phyloP scores from a whole-genome alignment of 495 filamentous ascomycete genomes.

The Polyplosphaeria fusca region DNA sequence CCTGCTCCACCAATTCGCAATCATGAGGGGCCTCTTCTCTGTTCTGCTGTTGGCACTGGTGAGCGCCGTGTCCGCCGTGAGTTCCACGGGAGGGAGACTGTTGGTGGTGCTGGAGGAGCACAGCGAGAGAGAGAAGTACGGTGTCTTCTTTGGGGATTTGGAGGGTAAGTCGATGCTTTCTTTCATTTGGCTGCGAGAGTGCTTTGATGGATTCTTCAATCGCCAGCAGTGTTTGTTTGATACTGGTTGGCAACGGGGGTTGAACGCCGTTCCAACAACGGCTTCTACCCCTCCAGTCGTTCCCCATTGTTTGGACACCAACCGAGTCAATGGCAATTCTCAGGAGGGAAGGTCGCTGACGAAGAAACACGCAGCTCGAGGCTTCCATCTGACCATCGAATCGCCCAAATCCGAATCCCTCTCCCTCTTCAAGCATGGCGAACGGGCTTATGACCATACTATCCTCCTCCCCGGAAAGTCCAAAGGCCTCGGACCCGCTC shows the following conservation, averaged over 20 bases:
- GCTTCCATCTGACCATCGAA: constrained; percentile 74
- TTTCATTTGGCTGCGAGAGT: no score
- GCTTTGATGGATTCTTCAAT: no score
- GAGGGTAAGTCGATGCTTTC: constrained; percentile 57
- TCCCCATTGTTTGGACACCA: no score
- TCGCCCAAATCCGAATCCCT: constrained; percentile 82
- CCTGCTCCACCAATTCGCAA: constrained; percentile 24
- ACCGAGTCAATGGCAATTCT: no score
- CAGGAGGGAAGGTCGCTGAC: no score
- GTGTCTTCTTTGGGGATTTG: constrained; percentile 76
- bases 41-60: constrained; percentile 63
- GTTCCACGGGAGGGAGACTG: constrained; percentile 75
- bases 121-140: constrained; percentile 73
- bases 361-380: constrained; percentile 58
- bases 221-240: no score
- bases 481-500: constrained; percentile 84
- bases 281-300: no score
- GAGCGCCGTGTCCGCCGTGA: constrained; percentile 68
- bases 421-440: constrained; percentile 80
- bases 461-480: constrained; percentile 81
- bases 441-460: constrained; percentile 85
- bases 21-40: constrained; percentile 74
- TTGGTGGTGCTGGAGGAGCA: constrained; percentile 83
- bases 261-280: no score
- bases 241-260: no score